Evolutionary conservation across 2,329 filamentous ascomycete genomes (phyloP).

Genomic region (Xylaria sp.): DNA sequence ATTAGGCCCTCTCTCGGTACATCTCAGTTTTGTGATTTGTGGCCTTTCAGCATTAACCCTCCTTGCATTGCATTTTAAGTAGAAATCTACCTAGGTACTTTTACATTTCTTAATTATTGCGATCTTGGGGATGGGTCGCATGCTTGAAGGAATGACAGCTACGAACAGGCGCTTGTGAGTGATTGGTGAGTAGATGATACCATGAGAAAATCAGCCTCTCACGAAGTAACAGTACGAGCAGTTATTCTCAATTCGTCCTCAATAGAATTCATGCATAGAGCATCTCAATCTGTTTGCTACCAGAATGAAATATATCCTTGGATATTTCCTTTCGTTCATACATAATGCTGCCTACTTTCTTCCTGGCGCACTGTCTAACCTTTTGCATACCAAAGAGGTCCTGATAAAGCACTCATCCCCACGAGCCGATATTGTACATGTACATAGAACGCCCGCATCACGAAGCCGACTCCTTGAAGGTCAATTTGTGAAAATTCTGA

Average conservation of each 20-base stretch:
- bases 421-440: constrained; percentile 31
- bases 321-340: constrained; percentile 13
- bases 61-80: too few relatives aligned
- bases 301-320: background rate
- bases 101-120: too few relatives aligned
- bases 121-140: too few relatives aligned
- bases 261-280: background rate
- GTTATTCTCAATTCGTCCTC: background rate
- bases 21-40: too few relatives aligned
- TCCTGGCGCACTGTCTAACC: background rate
- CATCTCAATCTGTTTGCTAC: constrained; percentile 15
- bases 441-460: constrained; percentile 23
- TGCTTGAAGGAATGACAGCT: too few relatives aligned
- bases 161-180: too few relatives aligned
- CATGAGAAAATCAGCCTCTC: too few relatives aligned
- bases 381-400: constrained; percentile 8
- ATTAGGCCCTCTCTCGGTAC: too few relatives aligned
- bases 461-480: constrained; percentile 1
- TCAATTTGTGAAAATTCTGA: constrained; percentile 4
- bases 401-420: background rate
- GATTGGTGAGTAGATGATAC: too few relatives aligned
- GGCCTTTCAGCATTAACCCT: too few relatives aligned
- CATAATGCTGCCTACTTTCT: background rate
- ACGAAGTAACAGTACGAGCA: too few relatives aligned
- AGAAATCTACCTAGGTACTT: too few relatives aligned